Base-by-base conservation (phyloP, 176 grass and related monocot genomes). In the Triticum monococcum region DNA sequence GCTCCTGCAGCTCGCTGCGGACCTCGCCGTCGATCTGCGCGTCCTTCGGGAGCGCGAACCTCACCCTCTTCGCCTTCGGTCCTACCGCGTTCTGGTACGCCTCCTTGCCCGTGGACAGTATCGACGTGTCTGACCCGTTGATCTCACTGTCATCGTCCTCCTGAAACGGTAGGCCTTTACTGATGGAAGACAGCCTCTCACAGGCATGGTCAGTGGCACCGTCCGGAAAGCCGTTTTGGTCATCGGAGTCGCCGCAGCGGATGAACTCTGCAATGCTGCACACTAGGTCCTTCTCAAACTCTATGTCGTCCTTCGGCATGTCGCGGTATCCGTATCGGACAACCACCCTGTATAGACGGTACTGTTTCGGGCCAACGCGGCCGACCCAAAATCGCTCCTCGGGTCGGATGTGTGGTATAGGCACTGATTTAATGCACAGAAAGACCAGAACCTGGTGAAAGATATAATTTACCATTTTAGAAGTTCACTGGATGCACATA, bases 261-360 rank as follows among this genome's bases (percentile, higher is more conserved):
- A 98, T 91, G 88, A 98, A 96, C 33, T 98, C 96, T 7, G 93
- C 96, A 79, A 98, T 96, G 86, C 92, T 94, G 84, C 88, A 79
- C 8, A 98, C 79, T 30, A 98, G 82, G 18, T 86, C 93, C 90
- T 92, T 96, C 91, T 98, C 96, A 84, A 98, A 98, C 65, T 94
- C 92, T 36, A 83, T 8, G 30, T 84, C 85, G 45, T 98, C 93
- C 84, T 96, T 91, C 5, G 89, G 96, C 7, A 91, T 84, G 75
- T 98, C 96, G 31, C 88, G 92, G 46, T 98, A 98, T 13, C 96
- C 96, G 2, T 98, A 98, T 31, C 84, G 83, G 37, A 98, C 93
- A 8, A 98, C 85, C 78, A 94, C 91, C 81, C 93, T 89, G 65
- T 98, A 98, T 12, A 95, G 17, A 62, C 96, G 88, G 50, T 94